Conservation (phyloP, 1,284 basidiomycete species). For the Papiliotrema laurentii region DNA sequence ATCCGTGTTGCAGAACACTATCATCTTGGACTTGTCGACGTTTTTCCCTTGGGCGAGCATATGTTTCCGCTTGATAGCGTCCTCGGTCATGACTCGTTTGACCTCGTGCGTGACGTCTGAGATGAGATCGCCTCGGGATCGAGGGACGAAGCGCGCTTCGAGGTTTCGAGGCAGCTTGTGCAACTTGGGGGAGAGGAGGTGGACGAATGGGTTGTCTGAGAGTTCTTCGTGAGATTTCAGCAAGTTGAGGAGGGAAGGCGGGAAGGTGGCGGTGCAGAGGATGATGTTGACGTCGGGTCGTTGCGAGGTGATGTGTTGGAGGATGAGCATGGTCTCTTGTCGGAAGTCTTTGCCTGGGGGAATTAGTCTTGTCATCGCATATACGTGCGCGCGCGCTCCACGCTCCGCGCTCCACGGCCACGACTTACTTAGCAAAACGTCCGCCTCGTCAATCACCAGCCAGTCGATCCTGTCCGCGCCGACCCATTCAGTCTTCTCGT, state of each 20-base stretch:
- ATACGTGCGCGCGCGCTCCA: too few relatives aligned
- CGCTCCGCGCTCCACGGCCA: too few relatives aligned
- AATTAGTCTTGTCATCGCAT: background rate
- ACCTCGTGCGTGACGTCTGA: constrained; percentile 72
- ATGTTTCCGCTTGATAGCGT: constrained; percentile 50
- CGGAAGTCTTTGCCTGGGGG: constrained; percentile 69
- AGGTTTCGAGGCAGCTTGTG: constrained; percentile 70
- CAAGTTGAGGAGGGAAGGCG: constrained; percentile 65
- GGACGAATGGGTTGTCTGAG: constrained; percentile 39
- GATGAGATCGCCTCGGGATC: constrained; percentile 71
- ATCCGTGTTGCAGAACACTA: constrained; percentile 76
- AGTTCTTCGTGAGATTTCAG: constrained; percentile 56
- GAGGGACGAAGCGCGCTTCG: constrained; percentile 64
- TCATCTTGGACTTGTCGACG: constrained; percentile 52
- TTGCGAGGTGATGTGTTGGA: constrained; percentile 54
- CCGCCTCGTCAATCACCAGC: constrained; percentile 83
- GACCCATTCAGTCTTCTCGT: constrained; percentile 14
- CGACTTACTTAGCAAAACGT: constrained; percentile 72
- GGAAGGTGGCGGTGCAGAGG: constrained; percentile 82
- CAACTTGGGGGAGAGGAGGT: constrained; percentile 70
- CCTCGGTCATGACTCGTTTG: constrained; percentile 67
- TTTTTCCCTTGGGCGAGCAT: background rate
- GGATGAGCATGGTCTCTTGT: constrained; percentile 61
- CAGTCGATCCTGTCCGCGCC: constrained; percentile 66
- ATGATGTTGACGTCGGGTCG: constrained; percentile 51